These are phyloP conservation scores for Ustilago hordei DNA, from an alignment of 1,284 basidiomycete species.

Conservation along the genomic window DNA sequence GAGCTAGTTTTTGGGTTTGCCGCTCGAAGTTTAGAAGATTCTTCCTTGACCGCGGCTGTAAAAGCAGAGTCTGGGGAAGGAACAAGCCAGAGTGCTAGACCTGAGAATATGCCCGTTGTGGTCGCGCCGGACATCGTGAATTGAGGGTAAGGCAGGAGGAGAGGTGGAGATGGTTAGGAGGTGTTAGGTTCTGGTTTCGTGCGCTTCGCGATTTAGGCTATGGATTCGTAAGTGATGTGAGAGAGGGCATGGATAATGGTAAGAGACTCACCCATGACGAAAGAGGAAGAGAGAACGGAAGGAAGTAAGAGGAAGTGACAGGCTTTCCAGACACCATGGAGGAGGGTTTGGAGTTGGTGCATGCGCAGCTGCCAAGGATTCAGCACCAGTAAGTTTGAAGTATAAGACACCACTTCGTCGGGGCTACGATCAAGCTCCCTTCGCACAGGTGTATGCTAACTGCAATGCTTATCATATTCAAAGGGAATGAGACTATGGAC, in stretches of 20 bases:
- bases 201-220: background rate
- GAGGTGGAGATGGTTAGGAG: background rate
- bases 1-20: conserved; percentile 1
- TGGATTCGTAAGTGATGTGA: background rate
- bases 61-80: background rate
- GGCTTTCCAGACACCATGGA: background rate
- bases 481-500: too few relatives aligned
- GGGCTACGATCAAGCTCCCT: too few relatives aligned
- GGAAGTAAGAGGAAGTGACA: background rate
- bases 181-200: background rate
- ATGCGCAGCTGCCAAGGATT: background rate
- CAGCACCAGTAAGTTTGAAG: too few relatives aligned
- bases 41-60: background rate
- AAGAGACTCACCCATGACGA: conserved; percentile 8
- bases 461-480: too few relatives aligned
- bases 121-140: background rate
- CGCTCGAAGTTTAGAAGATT: background rate
- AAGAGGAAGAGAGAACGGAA: background rate
- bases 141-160: background rate
- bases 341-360: background rate
- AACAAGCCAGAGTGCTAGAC: conserved; percentile 38
- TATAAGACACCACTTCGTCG: too few relatives aligned
- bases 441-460: too few relatives aligned
- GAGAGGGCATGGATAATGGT: background rate
- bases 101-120: conserved; percentile 30